Percentiles rank a stretch among this genome's conserved stretches.
Evolutionary conservation across 345 rosid genomes (phyloP).

Genomic region (Psidium friedrichsthalianum): DNA sequence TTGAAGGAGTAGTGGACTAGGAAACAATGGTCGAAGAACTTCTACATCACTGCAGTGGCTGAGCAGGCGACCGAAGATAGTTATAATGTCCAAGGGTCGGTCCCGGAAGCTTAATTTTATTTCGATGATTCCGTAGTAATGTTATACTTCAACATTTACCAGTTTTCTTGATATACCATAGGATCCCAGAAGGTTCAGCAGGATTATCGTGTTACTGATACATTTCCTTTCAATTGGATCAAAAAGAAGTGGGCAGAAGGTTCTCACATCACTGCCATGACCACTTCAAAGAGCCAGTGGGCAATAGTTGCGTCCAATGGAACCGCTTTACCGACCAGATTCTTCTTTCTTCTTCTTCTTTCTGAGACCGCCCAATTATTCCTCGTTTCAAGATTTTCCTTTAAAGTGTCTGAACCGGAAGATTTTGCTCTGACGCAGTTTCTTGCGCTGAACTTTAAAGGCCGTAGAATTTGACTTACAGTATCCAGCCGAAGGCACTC

Average conservation of each 20-base stretch:
- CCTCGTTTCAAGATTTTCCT: neutral
- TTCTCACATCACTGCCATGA: constrained; percentile 6
- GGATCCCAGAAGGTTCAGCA: constrained; percentile 8
- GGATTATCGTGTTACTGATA: constrained; percentile 1
- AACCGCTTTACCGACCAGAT: neutral
- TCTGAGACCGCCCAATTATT: neutral
- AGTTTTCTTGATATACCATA: neutral
- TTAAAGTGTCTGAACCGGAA: neutral
- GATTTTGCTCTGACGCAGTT: neutral
- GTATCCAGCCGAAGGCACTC: neutral
- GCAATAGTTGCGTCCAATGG: constrained; percentile 9
- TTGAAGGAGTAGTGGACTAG: constrained; percentile 80
- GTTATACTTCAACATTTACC: neutral
- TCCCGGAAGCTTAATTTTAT: neutral
- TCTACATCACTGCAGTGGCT: constrained; percentile 76
- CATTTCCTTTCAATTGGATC: constrained; percentile 14
- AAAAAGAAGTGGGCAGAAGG: constrained; percentile 11
- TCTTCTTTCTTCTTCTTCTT: neutral
- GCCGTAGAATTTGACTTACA: neutral
- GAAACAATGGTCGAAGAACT: constrained; percentile 91
- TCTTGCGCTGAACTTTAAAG: neutral
- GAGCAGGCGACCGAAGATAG: constrained; percentile 75
- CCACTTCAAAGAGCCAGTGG: constrained; percentile 8
- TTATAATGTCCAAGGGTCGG: constrained; percentile 84
- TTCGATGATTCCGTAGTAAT: neutral